These are phyloP conservation scores for Tremella yokohamensis DNA, from an alignment of 768 basidiomycete genomes.

Conservation along the genomic window DNA sequence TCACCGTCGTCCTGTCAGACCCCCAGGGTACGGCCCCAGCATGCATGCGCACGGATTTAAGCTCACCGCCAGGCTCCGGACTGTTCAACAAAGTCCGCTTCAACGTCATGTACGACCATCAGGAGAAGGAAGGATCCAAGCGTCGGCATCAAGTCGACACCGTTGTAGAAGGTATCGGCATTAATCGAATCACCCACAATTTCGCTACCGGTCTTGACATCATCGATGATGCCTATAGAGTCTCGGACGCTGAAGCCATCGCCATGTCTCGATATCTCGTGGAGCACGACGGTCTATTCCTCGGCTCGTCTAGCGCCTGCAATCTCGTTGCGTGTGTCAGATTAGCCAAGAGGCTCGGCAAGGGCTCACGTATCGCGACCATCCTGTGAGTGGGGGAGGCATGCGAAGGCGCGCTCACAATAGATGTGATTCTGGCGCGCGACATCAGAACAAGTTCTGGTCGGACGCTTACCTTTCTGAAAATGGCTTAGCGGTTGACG, in stretches of 20 bases:
- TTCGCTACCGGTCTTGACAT: constrained; percentile 77
- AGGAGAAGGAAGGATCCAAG: constrained; percentile 88
- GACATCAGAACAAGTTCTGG: constrained; percentile 80
- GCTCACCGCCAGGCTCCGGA: constrained; percentile 61
- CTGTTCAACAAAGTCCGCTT: constrained; percentile 92
- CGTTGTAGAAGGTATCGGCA: constrained; percentile 68
- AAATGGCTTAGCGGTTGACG: constrained; percentile 32
- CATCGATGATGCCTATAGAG: constrained; percentile 86
- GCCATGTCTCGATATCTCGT: constrained; percentile 94
- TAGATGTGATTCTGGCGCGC: constrained; percentile 85
- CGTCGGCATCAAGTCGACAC: constrained; percentile 77
- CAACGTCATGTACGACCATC: constrained; percentile 92
- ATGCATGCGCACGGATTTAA: background rate
- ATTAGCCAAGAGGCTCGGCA: constrained; percentile 65
- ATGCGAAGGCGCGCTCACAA: background rate
- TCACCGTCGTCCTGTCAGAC: constrained; percentile 76
- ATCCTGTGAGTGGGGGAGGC: constrained; percentile 60
- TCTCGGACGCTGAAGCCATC: constrained; percentile 89
- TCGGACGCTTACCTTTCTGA: constrained; percentile 44
- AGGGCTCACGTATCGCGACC: constrained; percentile 73
- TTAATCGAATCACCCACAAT: constrained; percentile 89
- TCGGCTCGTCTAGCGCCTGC: constrained; percentile 94
- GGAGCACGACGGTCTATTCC: constrained; percentile 81
- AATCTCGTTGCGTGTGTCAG: constrained; percentile 90
- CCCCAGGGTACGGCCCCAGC: constrained; percentile 60